phyloP scores from a whole-genome alignment of 805 yeast genomes.

The Hanseniaspora singularis region DNA sequence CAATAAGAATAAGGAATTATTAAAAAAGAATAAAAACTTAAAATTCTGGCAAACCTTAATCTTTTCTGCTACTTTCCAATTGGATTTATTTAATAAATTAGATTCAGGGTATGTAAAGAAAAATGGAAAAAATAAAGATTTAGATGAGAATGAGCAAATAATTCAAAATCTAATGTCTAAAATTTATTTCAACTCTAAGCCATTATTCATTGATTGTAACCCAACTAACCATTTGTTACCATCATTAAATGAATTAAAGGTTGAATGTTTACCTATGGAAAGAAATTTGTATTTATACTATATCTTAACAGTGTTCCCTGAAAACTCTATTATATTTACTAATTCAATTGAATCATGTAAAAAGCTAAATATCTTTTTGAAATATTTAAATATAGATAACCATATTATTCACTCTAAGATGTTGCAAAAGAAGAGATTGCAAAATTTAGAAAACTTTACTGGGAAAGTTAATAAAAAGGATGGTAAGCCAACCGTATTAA shows the following conservation, averaged over 20 bases:
- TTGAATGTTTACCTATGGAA: slow-evolving; percentile 83
- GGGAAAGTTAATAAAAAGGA: slow-evolving; percentile 27
- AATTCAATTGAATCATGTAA: slow-evolving; percentile 93
- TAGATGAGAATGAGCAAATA: slow-evolving; percentile 43
- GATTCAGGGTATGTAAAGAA: slow-evolving; percentile 32
- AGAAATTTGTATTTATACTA: slow-evolving; percentile 85
- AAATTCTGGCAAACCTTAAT: slow-evolving; percentile 67
- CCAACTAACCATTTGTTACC: slow-evolving; percentile 72
- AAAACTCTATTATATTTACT: slow-evolving; percentile 80
- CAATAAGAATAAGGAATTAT: slow-evolving; percentile 24
- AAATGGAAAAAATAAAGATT: slow-evolving; percentile 20
- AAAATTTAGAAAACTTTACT: slow-evolving; percentile 66
- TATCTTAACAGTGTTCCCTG: slow-evolving; percentile 74
- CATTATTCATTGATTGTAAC: slow-evolving; percentile 68
- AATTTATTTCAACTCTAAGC: slow-evolving; percentile 59
- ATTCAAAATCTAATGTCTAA: slow-evolving; percentile 54
- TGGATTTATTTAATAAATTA: slow-evolving; percentile 68
- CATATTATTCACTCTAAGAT: slow-evolving; percentile 83
- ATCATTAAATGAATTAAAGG: slow-evolving; percentile 67
- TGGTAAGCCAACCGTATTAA: slow-evolving; percentile 50
- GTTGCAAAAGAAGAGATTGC: slow-evolving; percentile 86
- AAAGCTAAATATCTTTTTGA: slow-evolving; percentile 64
- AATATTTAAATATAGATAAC: slow-evolving; percentile 51
- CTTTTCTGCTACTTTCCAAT: slow-evolving; percentile 89
- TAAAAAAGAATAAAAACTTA: slow-evolving; percentile 32